A percentile compares a stretch with the other conserved stretches of the same genome.
These are phyloP conservation scores for Blastocrithidia nonstop DNA, from an alignment of 208 protist species.

Conservation along the genomic window DNA sequence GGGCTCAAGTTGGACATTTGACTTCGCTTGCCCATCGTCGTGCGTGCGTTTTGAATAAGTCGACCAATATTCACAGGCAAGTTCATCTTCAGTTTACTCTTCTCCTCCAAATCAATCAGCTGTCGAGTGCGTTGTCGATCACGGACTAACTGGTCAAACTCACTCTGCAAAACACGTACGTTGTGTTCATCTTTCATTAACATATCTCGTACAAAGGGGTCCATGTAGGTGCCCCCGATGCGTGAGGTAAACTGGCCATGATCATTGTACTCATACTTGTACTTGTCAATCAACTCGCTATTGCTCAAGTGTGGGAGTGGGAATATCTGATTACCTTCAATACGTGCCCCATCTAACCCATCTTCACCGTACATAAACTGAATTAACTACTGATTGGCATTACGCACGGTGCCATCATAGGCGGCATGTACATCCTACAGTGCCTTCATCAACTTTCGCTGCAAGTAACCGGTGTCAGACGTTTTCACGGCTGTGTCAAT, in stretches of 20 bases:
- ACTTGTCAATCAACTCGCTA: constrained; percentile 43
- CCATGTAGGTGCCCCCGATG: constrained; percentile 72
- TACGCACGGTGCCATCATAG: constrained; percentile 98
- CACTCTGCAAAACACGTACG: constrained; percentile 62
- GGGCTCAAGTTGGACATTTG: constrained; percentile 88
- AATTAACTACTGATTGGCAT: constrained; percentile 89
- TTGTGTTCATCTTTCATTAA: constrained; percentile 60
- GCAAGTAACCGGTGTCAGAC: constrained; percentile 93
- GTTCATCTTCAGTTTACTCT: constrained; percentile 52
- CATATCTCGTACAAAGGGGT: constrained; percentile 72
- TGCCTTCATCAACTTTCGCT: constrained; percentile 94
- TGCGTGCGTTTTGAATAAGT: constrained; percentile 93
- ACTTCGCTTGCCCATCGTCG: constrained; percentile 79
- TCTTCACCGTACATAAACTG: constrained; percentile 99
- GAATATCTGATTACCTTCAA: constrained; percentile 86
- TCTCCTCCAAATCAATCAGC: constrained; percentile 47
- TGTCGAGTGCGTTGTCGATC: constrained; percentile 68
- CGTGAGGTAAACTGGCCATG: constrained; percentile 56
- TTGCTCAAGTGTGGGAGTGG: constrained; percentile 43
- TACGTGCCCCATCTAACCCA: constrained; percentile 90
- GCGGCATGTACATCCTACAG: constrained; percentile 96
- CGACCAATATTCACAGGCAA: constrained; percentile 90
- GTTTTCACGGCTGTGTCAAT: constrained; percentile 99
- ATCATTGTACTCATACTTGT: constrained; percentile 65
- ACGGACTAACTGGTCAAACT: constrained; percentile 80